Base-by-base conservation (phyloP, 2,329 filamentous ascomycete genomes). In the Fusarium anguioides region DNA sequence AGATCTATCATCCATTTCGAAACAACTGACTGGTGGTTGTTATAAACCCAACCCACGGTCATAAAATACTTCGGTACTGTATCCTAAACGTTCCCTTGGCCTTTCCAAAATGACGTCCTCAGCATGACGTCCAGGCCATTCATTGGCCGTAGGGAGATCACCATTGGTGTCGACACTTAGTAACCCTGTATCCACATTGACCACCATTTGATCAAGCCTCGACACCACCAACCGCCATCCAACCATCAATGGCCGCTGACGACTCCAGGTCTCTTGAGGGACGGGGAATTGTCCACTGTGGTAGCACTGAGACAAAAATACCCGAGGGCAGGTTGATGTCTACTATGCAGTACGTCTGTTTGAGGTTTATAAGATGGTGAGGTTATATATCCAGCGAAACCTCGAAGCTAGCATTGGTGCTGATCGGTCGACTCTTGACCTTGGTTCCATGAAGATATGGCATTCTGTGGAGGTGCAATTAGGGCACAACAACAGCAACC, bases 401-500 rank as follows among this genome's bases (percentile, higher is more conserved):
- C 17, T 44, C 37, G 24, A 50, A 21, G 12, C 15, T n/a, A 29
- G 21, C 31, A 26, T 27, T 44, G 14, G 8, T 39, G 17, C 9
- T 15, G 23, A 48, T 36, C 23, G 17, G 27, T 37, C 18, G 18
- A 12, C 14, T 36, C 35, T 37, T 31, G 46, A 33, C 35, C 17
- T 48, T 26, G 23, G n/a, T 49, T 27, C 23, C n/a, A 18, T 26
- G 24, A 33, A 18, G n/a, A 29, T 18, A 21, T 42, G 8, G 36
- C 18, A 60, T 37, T 40, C 53, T 70, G 73, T 75, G 73, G 72
- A 69, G 66, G 63, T 59, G 64, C 44, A 60, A 62, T 73, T 75
- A 75, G 73, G 73, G 73, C 73, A 75, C 64, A 70, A 70, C 71
- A 72, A 64, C 64, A 42, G 15, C 37, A 60, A 20, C 53, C 53